phyloP scores from a whole-genome alignment of 768 basidiomycete genomes.

The Neoboletus brunneissimus region DNA sequence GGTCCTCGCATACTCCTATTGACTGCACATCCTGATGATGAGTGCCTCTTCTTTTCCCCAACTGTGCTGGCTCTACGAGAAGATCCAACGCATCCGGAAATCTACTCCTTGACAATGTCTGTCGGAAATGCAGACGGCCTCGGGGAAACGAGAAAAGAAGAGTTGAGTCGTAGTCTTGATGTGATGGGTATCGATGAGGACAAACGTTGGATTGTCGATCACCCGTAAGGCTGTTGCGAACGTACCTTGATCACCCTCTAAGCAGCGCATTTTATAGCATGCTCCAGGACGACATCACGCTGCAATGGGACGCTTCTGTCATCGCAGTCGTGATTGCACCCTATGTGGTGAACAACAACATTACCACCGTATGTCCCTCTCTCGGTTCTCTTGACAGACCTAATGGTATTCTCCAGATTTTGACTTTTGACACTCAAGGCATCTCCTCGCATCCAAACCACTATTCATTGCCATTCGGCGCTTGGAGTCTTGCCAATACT shows the following conservation, averaged over 20 bases:
- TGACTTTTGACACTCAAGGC: conserved; percentile 79
- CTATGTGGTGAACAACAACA: conserved; percentile 57
- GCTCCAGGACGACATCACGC: conserved; percentile 73
- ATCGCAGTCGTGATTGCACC: conserved; percentile 58
- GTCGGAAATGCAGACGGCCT: conserved; percentile 77
- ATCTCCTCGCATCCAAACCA: conserved; percentile 90
- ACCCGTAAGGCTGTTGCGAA: conserved; percentile 53
- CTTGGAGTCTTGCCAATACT: conserved; percentile 41
- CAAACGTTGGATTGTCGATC: conserved; percentile 61
- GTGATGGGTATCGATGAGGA: conserved; percentile 59
- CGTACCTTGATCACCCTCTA: conserved; percentile 8
- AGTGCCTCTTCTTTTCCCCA: conserved; percentile 91
- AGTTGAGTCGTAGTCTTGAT: conserved; percentile 63
- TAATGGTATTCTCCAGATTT: conserved; percentile 47
- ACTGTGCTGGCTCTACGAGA: conserved; percentile 58
- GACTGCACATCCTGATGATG: conserved; percentile 94
- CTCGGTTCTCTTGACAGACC: not conserved
- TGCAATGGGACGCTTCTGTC: conserved; percentile 56
- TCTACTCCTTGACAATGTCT: conserved; percentile 73
- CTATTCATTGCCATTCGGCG: conserved; percentile 60
- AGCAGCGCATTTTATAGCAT: conserved; percentile 39
- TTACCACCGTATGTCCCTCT: conserved; percentile 53
- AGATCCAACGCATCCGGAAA: conserved; percentile 24
- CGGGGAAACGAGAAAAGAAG: conserved; percentile 54
- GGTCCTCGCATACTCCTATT: conserved; percentile 53